Conservation (phyloP, 257 asterid genomes). For the Pogostemon cablin region DNA sequence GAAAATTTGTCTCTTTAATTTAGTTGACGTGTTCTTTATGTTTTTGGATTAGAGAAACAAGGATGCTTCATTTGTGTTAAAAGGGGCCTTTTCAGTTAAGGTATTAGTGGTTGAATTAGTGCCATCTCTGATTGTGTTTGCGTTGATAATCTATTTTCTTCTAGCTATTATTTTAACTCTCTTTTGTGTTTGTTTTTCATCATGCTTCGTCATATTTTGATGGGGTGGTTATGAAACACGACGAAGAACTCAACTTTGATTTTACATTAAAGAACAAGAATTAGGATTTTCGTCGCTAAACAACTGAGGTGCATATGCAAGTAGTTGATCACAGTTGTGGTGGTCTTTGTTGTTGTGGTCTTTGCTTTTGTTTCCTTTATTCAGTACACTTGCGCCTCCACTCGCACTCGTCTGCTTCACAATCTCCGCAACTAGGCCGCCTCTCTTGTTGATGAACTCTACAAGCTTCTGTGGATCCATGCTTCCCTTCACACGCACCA, state of each 20-base stretch:
- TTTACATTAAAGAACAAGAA: slow-evolving; percentile 56
- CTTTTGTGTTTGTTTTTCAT: too few species aligned
- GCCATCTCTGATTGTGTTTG: too few species aligned
- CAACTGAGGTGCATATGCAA: slow-evolving; percentile 58
- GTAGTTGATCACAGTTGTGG: slow-evolving; percentile 33
- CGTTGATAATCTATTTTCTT: too few species aligned
- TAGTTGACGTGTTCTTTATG: too few species aligned
- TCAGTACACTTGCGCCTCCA: neutral
- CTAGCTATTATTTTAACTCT: too few species aligned
- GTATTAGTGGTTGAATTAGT: too few species aligned
- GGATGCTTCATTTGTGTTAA: too few species aligned
- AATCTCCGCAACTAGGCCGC: slow-evolving; percentile 58
- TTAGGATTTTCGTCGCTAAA: slow-evolving; percentile 86
- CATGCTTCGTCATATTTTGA: too few species aligned
- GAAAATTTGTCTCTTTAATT: too few species aligned
- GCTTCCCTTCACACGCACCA: slow-evolving; percentile 68
- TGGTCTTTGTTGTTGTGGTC: neutral
- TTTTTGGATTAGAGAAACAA: too few species aligned
- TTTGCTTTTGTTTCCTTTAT: neutral
- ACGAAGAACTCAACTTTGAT: neutral
- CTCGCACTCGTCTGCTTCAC: slow-evolving; percentile 30
- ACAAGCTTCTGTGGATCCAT: slow-evolving; percentile 59
- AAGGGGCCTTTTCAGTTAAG: too few species aligned
- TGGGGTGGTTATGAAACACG: too few species aligned
- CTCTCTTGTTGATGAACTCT: slow-evolving; percentile 51